These are phyloP conservation scores for Cicer yamashitae DNA, from an alignment of 306 rosid genomes.

Conservation along the genomic window DNA sequence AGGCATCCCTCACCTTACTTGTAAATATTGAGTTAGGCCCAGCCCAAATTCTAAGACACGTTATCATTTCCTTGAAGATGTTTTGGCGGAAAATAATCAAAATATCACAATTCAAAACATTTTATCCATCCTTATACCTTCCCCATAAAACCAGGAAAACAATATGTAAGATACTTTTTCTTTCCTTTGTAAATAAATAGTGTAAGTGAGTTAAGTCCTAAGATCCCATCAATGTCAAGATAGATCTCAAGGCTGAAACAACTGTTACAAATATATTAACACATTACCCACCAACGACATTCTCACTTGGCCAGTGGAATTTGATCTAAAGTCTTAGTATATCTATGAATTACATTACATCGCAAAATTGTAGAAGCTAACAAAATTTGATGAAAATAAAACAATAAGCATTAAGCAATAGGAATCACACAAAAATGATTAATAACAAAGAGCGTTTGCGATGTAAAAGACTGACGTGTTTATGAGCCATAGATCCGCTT, in stretches of 20 bases:
- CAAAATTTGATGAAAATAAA: not conserved
- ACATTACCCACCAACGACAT: too few relatives aligned
- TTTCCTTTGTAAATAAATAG: too few relatives aligned
- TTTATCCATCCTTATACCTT: not conserved
- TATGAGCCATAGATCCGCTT: slow-evolving; percentile 95
- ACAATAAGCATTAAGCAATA: not conserved
- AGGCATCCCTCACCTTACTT: too few relatives aligned
- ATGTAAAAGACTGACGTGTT: slow-evolving; percentile 70
- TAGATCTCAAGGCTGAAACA: too few relatives aligned
- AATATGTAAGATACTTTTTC: not conserved
- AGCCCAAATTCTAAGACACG: too few relatives aligned
- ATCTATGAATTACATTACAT: not conserved
- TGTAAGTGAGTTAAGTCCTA: too few relatives aligned
- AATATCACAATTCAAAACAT: not conserved
- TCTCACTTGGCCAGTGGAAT: too few relatives aligned
- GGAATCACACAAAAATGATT: not conserved
- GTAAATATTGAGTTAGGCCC: too few relatives aligned
- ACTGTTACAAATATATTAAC: too few relatives aligned
- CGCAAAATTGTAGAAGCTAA: not conserved
- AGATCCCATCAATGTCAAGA: too few relatives aligned
- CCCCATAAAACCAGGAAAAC: not conserved
- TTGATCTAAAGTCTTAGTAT: not conserved
- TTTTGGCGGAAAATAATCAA: not conserved
- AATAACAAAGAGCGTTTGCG: not conserved
- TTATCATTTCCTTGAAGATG: slow-evolving; percentile 7